Percentiles rank a stretch among this genome's conserved stretches.
phyloP scores from a whole-genome alignment of 116 monocot species.

The Papilionanthe hybrid region DNA sequence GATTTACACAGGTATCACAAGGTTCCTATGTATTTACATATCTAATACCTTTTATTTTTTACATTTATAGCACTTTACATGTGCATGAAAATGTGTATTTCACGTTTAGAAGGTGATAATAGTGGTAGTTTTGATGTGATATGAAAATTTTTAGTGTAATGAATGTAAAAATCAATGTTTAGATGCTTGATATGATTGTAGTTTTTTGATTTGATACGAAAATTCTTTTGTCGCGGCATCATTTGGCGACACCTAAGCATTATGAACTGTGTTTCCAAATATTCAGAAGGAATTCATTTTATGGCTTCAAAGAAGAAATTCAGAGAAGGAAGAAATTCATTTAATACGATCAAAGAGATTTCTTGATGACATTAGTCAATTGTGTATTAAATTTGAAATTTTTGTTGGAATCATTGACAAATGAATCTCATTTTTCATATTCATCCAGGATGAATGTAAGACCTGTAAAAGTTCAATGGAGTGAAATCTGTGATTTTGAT shows the following conservation, averaged over 20 bases:
- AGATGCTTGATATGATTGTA: too few species aligned
- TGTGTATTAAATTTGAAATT: conserved; percentile 22
- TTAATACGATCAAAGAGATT: conserved; percentile 31
- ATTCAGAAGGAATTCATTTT: conserved; percentile 29
- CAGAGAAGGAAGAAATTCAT: conserved; percentile 43
- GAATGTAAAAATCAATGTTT: too few species aligned
- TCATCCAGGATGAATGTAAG: conserved; percentile 40
- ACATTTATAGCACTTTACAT: too few species aligned
- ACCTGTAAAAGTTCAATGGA: conserved; percentile 40
- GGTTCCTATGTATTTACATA: too few species aligned
- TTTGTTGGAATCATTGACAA: conserved; percentile 11
- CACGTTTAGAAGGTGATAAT: too few species aligned
- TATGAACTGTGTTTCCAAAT: conserved; percentile 62
- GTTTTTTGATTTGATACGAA: too few species aligned
- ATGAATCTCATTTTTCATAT: conserved; percentile 29
- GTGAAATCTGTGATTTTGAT: conserved; percentile 49
- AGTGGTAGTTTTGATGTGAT: too few species aligned
- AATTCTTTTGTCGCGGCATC: background rate
- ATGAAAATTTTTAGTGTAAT: too few species aligned
- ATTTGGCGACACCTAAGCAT: conserved; percentile 7
- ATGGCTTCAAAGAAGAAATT: conserved; percentile 23
- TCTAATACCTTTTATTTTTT: too few species aligned
- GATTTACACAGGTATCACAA: too few species aligned
- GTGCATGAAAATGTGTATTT: too few species aligned
- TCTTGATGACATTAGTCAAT: conserved; percentile 32